Evolutionary conservation across 176 grass and related monocot genomes (phyloP), one percentile per base, ranked within the genome.

Genomic region (Zizania latifolia): DNA sequence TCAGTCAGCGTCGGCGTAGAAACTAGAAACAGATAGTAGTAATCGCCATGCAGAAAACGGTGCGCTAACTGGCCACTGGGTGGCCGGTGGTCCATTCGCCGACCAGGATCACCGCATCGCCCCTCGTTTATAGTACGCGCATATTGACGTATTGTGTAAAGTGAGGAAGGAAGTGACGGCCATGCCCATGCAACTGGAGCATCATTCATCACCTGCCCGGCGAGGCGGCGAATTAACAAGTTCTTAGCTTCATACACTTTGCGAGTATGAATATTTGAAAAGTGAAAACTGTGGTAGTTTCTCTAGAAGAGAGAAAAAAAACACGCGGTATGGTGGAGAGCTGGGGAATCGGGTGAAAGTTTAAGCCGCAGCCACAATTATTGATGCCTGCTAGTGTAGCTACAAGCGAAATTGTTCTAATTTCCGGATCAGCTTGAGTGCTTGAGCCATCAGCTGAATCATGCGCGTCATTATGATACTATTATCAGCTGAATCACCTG

Each of bases 191-290:
- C 32, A n/a, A n/a, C n/a, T 6, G 26, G 32, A 23, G 10, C 37
- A 46, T 62, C 51, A 50, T 69, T 63, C 4, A 15, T 4, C 41
- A 40, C 10, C 30, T 13, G 39, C 19, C 19, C 51, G 6, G 36
- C 51, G 53, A 62, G 62, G 12, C 51, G 6, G 36, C 51, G 53
- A 62, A 72, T 81, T 38, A 37, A 62, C 2, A 46, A 36, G 27
- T 27, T 12, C 38, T 40, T 16, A 19, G 45, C 16, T 19, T 46
- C 36, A 56, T 17, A 19, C 11, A 23, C 7, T 3, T 10, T 23
- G 15, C 34, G 59, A 16, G 39, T 63, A 21, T 81, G 78, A 82
- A 46, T 65, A 77, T 71, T 76, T 71, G 72, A 82, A 79, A 79
- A 72, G 69, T 71, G 72, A 82, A 79, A 79, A 72, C 31, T 59